phyloP scores from a whole-genome alignment of 2,329 filamentous ascomycete genomes.

The Pyricularia pennisetigena region DNA sequence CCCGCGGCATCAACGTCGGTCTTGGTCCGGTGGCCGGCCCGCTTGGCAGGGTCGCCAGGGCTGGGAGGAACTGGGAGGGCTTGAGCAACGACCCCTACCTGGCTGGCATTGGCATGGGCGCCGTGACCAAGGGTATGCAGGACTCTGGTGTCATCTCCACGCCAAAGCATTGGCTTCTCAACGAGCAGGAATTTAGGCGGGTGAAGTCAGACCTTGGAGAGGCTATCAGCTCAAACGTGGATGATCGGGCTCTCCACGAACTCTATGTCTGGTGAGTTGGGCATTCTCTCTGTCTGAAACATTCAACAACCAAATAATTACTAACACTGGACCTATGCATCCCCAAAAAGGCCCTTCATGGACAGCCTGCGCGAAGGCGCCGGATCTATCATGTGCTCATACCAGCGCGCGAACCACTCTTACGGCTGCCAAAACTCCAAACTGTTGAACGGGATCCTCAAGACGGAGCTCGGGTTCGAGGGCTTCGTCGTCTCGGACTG shows the following conservation, averaged over 20 bases:
- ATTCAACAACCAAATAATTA: neutral
- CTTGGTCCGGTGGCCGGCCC: slow-evolving; percentile 50
- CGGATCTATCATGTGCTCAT: slow-evolving; percentile 56
- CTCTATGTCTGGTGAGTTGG: slow-evolving; percentile 43
- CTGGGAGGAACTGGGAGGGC: slow-evolving; percentile 52
- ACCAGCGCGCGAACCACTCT: slow-evolving; percentile 62
- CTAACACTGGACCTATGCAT: neutral
- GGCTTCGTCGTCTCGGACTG: slow-evolving; percentile 63
- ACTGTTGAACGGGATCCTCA: slow-evolving; percentile 59
- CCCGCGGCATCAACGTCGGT: slow-evolving; percentile 61
- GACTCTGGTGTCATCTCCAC: slow-evolving; percentile 62
- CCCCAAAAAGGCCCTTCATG: slow-evolving; percentile 38
- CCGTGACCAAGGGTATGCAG: slow-evolving; percentile 18
- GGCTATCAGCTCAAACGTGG: slow-evolving; percentile 50
- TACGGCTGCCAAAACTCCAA: slow-evolving; percentile 68
- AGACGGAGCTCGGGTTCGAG: slow-evolving; percentile 52
- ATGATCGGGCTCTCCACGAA: slow-evolving; percentile 57
- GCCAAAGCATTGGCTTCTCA: slow-evolving; percentile 52
- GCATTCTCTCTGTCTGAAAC: neutral
- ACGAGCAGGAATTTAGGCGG: slow-evolving; percentile 48
- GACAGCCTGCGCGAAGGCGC: slow-evolving; percentile 48
- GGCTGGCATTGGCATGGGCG: slow-evolving; percentile 18
- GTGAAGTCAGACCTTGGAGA: slow-evolving; percentile 29
- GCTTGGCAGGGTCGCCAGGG: slow-evolving; percentile 51
- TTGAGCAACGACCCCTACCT: slow-evolving; percentile 24